These are phyloP conservation scores for Trematosphaeria pertusa DNA, from an alignment of 2,329 filamentous ascomycete species.

Conservation along the genomic window DNA sequence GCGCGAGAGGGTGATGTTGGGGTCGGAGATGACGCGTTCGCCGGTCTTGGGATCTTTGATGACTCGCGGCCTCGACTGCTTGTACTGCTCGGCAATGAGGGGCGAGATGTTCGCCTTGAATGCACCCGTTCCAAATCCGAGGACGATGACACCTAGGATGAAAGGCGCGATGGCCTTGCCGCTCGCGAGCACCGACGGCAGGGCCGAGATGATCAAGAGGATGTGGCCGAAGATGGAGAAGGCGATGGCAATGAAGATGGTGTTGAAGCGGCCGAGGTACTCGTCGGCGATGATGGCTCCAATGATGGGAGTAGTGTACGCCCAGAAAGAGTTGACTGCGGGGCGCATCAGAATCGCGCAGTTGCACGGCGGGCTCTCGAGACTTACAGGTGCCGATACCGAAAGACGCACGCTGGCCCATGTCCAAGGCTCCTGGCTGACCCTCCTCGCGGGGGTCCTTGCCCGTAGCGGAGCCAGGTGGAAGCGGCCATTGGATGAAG, in stretches of 20 bases:
- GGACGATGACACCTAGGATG: constrained; percentile 58
- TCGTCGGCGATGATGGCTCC: constrained; percentile 65
- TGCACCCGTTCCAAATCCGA: constrained; percentile 56
- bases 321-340: too few species aligned
- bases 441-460: constrained; percentile 36
- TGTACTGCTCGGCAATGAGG: constrained; percentile 74
- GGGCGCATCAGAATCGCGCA: too few species aligned
- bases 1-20: constrained; percentile 70
- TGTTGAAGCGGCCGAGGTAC: constrained; percentile 67
- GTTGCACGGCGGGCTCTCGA: too few species aligned
- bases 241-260: constrained; percentile 60
- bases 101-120: constrained; percentile 63
- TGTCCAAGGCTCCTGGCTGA: constrained; percentile 44
- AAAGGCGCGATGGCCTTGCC: constrained; percentile 59
- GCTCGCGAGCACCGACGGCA: constrained; percentile 55
- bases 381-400: constrained; percentile 49
- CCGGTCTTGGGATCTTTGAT: constrained; percentile 61
- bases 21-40: constrained; percentile 74
- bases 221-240: constrained; percentile 61
- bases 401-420: constrained; percentile 47
- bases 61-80: constrained; percentile 64
- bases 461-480: constrained; percentile 42
- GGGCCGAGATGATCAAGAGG: constrained; percentile 61
- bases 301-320: constrained; percentile 52
- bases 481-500: constrained; percentile 47